Evolutionary conservation across 2,329 filamentous ascomycete species (phyloP), one percentile per base, ranked within the genome.

Genomic region (Arthroderma uncinatum): DNA sequence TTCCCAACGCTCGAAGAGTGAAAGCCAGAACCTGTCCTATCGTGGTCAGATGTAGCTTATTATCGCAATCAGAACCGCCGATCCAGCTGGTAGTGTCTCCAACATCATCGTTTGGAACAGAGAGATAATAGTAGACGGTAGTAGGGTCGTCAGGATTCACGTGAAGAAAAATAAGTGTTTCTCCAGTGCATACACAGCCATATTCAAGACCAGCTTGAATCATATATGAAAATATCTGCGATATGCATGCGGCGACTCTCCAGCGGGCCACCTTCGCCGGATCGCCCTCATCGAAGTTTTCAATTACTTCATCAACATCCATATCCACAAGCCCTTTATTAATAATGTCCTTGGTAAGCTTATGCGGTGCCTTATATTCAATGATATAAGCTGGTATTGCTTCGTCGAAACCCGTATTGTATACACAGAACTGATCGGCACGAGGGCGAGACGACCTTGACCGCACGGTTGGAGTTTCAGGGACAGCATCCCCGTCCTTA

Each of bases 361-460:
- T 78, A 61, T 77, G 70, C 0, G 74, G 76, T 12, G 73, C 62
- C 66, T 78, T 80, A 61, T 78, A 77, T 64, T 80, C 71, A 30
- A 67, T 65, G 36, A 71, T 63, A 56, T 63, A 68, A 28, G 64
- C 66, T 3, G 65, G 63, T 23, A 65, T 48, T 59, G 63, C 62
- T 19, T 21, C 47, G 4, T 62, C 61, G 4, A 53, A 52, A 12
- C 60, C 60, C 42, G 60, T 19, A 19, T 58, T 36, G 40, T 66
- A 56, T 23, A 68, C 58, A 44, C 60, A 67, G 58, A 66, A 67
- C 54, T 65, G 58, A 53, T 66, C 62, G 14, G 63, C 62, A 14
- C 63, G 61, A 5, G 61, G 59, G 66, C 59, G 61, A 36, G 63
- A 34, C 7, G 12, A 61, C 21, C 40, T 25, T 42, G 55, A 36